Base-by-base conservation (phyloP, 2,329 filamentous ascomycete species). In the Diaporthe humulicola region DNA sequence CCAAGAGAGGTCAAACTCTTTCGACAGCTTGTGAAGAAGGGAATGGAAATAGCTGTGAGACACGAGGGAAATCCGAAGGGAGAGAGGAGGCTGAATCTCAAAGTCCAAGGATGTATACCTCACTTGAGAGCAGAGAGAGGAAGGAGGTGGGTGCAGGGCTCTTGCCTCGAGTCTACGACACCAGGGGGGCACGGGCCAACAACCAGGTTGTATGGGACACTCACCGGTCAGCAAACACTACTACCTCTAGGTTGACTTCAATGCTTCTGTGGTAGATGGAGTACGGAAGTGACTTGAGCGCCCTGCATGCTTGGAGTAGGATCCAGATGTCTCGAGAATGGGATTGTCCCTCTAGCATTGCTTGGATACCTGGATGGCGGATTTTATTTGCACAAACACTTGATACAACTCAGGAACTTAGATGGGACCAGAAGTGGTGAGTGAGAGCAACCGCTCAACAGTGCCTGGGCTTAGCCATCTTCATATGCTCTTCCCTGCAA, bases 161-260 rank as follows among this genome's bases (percentile, higher is more conserved):
- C 48, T 28, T 40, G 48, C 64, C 48, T 69, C 64, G 25, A 40
- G n/a, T 40, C 33, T 30, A 17, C 48, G 40, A 8, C 10, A 36
- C 48, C 22, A 25, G 33, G 14, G 14, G 25, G 48, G 64, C 64
- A 69, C 48, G 48, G 64, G n/a, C 48, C 64, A 69, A 69, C 64
- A 14, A n/a, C 33, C 30, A 48, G 2, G 10, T 30, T 42, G 17
- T 19, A 14, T n/a, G 28, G 40, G 25, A 12, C 40, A 15, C 3
- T 61, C 22, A 7, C 25, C 9, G 8, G 5, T 30, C n/a, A 22
- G 60, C 38, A 64, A 30, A 48, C 40, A 22, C 40, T 30, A 64
- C 22, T 2, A 38, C 10, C 48, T 45, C 45, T 48, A 10, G 19
- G 56, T 40, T 7, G 10, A 15, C 40, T n/a, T 45, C 28, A 22